These are phyloP conservation scores for Xylariaceae sp. DNA, from an alignment of 2,329 filamentous ascomycete genomes.

Conservation along the genomic window DNA sequence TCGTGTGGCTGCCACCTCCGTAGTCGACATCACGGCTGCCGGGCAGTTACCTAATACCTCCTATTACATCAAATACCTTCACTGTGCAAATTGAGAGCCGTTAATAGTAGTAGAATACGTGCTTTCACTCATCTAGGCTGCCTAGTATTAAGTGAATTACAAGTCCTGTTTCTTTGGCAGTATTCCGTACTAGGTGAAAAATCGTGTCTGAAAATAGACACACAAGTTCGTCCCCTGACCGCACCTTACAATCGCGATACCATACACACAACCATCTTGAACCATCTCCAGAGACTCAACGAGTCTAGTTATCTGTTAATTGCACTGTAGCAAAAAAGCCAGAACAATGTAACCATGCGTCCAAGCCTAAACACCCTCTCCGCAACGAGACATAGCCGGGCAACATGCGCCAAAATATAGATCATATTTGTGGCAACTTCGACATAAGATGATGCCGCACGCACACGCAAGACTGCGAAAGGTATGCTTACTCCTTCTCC, in stretches of 20 bases:
- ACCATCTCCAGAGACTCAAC: conserved; percentile 25
- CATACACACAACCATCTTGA: conserved; percentile 24
- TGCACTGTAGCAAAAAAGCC: conserved; percentile 22
- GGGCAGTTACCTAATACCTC: no score
- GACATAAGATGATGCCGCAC: conserved; percentile 24
- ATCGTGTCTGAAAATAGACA: conserved; percentile 29
- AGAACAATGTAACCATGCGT: conserved; percentile 22
- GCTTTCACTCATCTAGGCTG: conserved; percentile 26
- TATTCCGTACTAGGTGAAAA: conserved; percentile 26
- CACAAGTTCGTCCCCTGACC: conserved; percentile 22
- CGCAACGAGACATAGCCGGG: conserved; percentile 20
- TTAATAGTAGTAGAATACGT: conserved; percentile 9
- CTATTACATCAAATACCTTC: neutral
- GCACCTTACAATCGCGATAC: conserved; percentile 17
- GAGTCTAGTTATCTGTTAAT: conserved; percentile 22
- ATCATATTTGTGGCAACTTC: conserved; percentile 28
- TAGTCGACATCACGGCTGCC: neutral
- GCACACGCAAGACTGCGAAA: conserved; percentile 21
- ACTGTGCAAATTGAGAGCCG: neutral
- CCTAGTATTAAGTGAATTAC: conserved; percentile 27
- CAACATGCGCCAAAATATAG: conserved; percentile 27
- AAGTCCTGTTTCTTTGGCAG: conserved; percentile 19
- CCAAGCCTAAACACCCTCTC: conserved; percentile 21
- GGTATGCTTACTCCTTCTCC: conserved; percentile 34
- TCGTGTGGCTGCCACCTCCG: no score